phyloP scores from a whole-genome alignment of 1,284 basidiomycete genomes.

The Fistulinella cinereoalba region DNA sequence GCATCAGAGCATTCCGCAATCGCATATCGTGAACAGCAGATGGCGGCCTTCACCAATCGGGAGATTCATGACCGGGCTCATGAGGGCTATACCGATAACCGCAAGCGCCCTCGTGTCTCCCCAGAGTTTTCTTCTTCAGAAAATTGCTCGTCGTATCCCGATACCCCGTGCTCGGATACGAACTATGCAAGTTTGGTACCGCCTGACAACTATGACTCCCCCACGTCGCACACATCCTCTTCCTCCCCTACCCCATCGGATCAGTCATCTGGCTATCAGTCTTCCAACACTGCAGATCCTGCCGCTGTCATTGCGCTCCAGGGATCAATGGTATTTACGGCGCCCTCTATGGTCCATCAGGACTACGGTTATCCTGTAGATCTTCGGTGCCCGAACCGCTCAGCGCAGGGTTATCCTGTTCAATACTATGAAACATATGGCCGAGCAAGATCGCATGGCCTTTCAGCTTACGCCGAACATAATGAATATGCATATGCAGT shows the following conservation, averaged over 20 bases:
- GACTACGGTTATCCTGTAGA: conserved; percentile 15
- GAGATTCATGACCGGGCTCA: conserved; percentile 5
- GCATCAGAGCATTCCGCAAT: conserved; percentile 9
- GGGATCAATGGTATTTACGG: too few relatives aligned
- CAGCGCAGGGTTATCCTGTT: conserved; percentile 10
- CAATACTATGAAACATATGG: conserved; percentile 11
- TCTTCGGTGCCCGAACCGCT: conserved; percentile 14
- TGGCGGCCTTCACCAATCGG: conserved; percentile 4
- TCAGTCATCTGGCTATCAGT: conserved; percentile 15
- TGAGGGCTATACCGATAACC: conserved; percentile 12
- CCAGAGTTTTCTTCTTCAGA: conserved; percentile 8
- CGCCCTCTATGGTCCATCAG: conserved; percentile 13
- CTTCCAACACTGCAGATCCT: conserved; percentile 7
- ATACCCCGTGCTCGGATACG: conserved; percentile 15
- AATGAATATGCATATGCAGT: conserved; percentile 13
- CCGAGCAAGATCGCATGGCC: conserved; percentile 14
- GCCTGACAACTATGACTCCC: conserved; percentile 22
- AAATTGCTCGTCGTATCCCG: conserved; percentile 7
- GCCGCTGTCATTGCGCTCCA: conserved; percentile 2
- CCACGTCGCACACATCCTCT: conserved; percentile 19
- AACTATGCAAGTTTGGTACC: conserved; percentile 11
- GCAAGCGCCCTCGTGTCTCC: conserved; percentile 15
- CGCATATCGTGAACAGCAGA: conserved; percentile 12
- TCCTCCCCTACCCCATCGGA: conserved; percentile 25
- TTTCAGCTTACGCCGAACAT: conserved; percentile 12